Conservation (phyloP, 805 yeast species). For the Teunomyces barrocoloradensis region DNA sequence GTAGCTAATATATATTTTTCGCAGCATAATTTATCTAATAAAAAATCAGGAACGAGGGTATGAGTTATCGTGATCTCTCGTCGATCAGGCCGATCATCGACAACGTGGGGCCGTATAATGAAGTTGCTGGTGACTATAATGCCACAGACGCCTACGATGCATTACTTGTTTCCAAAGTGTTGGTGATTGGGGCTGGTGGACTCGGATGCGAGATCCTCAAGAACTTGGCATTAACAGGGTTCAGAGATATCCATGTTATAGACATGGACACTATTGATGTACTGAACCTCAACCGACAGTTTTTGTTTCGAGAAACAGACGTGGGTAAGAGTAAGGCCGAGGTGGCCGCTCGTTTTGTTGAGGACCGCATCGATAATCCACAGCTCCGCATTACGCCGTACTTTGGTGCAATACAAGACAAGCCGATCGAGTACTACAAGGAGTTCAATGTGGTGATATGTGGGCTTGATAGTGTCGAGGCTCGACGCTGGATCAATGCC, state of each 20-base stretch:
- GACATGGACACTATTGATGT: conserved; percentile 84
- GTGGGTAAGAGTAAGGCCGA: conserved; percentile 66
- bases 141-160: conserved; percentile 19
- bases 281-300: conserved; percentile 75
- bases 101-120: conserved; percentile 39
- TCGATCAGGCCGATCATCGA: conserved; percentile 21
- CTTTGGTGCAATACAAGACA: conserved; percentile 59
- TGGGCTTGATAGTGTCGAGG: conserved; percentile 87
- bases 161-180: conserved; percentile 21
- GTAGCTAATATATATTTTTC: neutral
- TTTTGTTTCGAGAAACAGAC: conserved; percentile 58
- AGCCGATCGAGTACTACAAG: conserved; percentile 58
- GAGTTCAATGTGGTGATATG: conserved; percentile 74
- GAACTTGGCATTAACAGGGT: conserved; percentile 68
- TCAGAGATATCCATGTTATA: conserved; percentile 60
- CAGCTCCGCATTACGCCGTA: conserved; percentile 51
- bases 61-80: conserved; percentile 8
- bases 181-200: conserved; percentile 79
- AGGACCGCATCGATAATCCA: conserved; percentile 39
- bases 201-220: conserved; percentile 79
- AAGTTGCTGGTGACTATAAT: conserved; percentile 34
- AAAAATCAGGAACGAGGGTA: neutral
- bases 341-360: conserved; percentile 60
- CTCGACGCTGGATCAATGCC: conserved; percentile 85
- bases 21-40: neutral